These are phyloP conservation scores for Echium plantagineum DNA, from an alignment of 257 asterid genomes.

Conservation along the genomic window DNA sequence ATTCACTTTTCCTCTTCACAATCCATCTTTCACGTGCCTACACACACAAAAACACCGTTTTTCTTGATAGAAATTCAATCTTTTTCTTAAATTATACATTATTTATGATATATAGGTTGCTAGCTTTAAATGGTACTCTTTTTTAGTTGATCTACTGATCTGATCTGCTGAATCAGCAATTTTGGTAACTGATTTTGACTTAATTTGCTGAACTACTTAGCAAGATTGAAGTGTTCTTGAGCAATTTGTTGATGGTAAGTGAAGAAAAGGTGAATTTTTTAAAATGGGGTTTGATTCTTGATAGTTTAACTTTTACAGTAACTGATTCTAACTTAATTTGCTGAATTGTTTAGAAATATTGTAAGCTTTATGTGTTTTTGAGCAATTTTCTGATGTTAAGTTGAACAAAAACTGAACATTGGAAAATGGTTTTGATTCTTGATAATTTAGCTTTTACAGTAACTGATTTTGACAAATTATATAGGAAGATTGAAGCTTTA, in stretches of 20 bases:
- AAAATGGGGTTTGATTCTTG: too few relatives aligned
- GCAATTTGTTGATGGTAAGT: too few relatives aligned
- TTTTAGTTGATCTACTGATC: slow-evolving; percentile 3
- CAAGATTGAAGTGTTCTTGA: too few relatives aligned
- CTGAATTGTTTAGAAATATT: not conserved
- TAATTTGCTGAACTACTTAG: too few relatives aligned
- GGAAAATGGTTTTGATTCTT: not conserved
- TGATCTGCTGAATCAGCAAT: not conserved
- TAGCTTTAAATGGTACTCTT: not conserved
- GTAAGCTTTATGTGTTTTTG: not conserved
- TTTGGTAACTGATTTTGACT: not conserved
- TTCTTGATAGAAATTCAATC: not conserved
- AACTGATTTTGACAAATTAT: too few relatives aligned
- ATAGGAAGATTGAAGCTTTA: too few relatives aligned
- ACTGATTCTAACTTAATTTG: too few relatives aligned
- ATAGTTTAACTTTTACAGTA: too few relatives aligned
- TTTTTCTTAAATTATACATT: not conserved
- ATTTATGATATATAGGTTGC: not conserved
- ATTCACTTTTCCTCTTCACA: slow-evolving; percentile 25
- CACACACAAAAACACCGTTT: not conserved
- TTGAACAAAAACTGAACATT: not conserved
- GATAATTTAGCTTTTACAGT: too few relatives aligned
- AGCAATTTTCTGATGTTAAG: not conserved
- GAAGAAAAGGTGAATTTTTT: too few relatives aligned
- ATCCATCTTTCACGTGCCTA: slow-evolving; percentile 34